Conservation (phyloP, 2,329 filamentous ascomycete genomes). For the Cordyceps fumosorosea region DNA sequence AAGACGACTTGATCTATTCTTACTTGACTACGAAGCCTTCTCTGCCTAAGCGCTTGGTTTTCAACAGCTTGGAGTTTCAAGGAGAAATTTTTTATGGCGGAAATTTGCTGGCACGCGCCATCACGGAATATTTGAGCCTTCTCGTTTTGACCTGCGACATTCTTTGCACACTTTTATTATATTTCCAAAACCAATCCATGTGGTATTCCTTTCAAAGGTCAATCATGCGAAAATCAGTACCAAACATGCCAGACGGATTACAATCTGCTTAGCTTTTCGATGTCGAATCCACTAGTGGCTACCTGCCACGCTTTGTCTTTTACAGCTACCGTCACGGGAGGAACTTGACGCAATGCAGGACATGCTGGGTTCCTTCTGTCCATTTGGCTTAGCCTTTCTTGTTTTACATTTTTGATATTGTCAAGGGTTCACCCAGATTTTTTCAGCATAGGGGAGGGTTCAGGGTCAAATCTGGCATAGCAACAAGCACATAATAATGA, state of each 20-base stretch:
- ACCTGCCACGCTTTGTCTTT: background rate
- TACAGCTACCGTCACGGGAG: background rate
- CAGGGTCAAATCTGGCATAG: slow-evolving; percentile 3
- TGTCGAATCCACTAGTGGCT: background rate
- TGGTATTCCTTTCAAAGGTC: background rate
- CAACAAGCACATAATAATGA: slow-evolving; percentile 11
- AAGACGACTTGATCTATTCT: background rate
- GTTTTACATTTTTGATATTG: background rate
- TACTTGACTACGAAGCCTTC: background rate
- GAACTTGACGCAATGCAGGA: background rate
- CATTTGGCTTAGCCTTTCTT: slow-evolving; percentile 6
- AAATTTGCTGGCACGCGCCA: background rate
- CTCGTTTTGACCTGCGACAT: background rate
- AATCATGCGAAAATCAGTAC: background rate
- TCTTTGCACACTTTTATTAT: background rate
- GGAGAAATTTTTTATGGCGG: background rate
- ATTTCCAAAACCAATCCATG: background rate
- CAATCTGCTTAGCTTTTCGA: background rate
- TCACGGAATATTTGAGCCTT: background rate
- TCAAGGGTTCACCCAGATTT: background rate
- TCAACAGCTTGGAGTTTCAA: slow-evolving; percentile 1
- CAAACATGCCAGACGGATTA: background rate
- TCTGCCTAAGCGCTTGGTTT: background rate
- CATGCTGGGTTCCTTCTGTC: slow-evolving; percentile 1
- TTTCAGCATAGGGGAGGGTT: background rate